phyloP scores from a whole-genome alignment of 1,284 basidiomycete genomes.

The Ganoderma boninense region DNA sequence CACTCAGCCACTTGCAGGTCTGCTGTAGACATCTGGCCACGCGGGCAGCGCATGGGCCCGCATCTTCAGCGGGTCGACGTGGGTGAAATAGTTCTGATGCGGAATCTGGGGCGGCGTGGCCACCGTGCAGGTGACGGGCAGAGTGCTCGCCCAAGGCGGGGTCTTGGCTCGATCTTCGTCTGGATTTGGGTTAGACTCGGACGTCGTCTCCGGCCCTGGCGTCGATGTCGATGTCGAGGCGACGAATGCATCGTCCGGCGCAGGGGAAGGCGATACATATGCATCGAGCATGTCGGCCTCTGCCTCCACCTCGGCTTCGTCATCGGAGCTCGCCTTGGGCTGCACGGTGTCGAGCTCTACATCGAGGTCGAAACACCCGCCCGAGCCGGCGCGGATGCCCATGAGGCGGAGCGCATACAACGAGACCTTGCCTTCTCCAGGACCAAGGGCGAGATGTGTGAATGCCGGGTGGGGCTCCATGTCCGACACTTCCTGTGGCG shows the following conservation, averaged over 20 bases:
- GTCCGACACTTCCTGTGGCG: constrained; percentile 16
- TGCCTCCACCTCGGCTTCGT: neutral
- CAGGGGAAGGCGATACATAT: neutral
- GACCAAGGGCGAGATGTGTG: constrained; percentile 26
- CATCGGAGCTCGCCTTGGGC: neutral
- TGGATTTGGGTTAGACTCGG: neutral
- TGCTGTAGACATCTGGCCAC: constrained; percentile 4
- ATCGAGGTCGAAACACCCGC: constrained; percentile 23
- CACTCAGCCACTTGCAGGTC: too few species aligned
- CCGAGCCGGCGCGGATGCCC: constrained; percentile 18
- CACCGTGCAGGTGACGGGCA: constrained; percentile 14
- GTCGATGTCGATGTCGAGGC: neutral
- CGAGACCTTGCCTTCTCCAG: constrained; percentile 20
- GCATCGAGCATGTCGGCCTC: too few species aligned
- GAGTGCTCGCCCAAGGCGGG: constrained; percentile 10
- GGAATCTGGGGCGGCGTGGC: constrained; percentile 12
- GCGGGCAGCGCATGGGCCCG: neutral
- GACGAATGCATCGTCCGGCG: neutral
- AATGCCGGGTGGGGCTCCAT: constrained; percentile 24
- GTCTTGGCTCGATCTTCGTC: constrained; percentile 6
- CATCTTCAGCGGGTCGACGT: constrained; percentile 12
- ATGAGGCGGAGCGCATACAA: constrained; percentile 26
- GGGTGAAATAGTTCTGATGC: constrained; percentile 5
- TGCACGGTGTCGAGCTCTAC: constrained; percentile 22
- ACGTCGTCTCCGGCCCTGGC: neutral